A percentile compares a stretch with the other conserved stretches of the same genome.
Evolutionary conservation across 2,329 filamentous ascomycete genomes (phyloP).

Genomic region (Tolypocladium tropicale): DNA sequence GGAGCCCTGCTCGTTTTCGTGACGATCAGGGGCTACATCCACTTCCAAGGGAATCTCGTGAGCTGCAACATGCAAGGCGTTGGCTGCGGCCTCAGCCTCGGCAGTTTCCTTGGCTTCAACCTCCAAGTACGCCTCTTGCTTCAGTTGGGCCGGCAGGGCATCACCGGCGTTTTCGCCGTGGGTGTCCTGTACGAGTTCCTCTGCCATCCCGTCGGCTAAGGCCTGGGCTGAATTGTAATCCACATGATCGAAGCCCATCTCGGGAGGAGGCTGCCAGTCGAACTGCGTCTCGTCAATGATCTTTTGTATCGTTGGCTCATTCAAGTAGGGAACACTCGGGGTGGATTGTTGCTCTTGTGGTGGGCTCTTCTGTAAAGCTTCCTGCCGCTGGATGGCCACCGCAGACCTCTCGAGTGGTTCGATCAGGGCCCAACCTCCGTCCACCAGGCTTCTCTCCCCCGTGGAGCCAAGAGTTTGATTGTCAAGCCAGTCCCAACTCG

Average conservation of each 20-base stretch:
- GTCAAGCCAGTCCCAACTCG: neutral
- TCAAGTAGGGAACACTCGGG: neutral
- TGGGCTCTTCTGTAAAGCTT: neutral
- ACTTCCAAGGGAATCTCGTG: neutral
- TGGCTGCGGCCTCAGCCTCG: neutral
- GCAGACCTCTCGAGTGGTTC: neutral
- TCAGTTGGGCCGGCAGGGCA: neutral
- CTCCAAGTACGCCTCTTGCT: neutral
- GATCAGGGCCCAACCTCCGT: neutral
- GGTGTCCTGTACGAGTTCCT: neutral
- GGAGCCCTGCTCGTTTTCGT: neutral
- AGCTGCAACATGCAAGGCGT: neutral
- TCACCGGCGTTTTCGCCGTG: neutral
- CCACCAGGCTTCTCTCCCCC: neutral
- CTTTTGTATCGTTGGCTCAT: neutral
- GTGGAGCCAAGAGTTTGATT: neutral
- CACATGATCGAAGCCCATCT: neutral
- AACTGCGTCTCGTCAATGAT: neutral
- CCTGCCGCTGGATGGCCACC: neutral
- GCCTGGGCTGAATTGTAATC: neutral
- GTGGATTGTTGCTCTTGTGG: neutral
- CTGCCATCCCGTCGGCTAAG: neutral
- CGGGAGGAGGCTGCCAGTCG: neutral
- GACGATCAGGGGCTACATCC: neutral
- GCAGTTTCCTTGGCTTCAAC: neutral